Percentiles rank a stretch among this genome's conserved stretches.
phyloP scores from a whole-genome alignment of 1,139 yeast species.

The Geotrichum europaeum region DNA sequence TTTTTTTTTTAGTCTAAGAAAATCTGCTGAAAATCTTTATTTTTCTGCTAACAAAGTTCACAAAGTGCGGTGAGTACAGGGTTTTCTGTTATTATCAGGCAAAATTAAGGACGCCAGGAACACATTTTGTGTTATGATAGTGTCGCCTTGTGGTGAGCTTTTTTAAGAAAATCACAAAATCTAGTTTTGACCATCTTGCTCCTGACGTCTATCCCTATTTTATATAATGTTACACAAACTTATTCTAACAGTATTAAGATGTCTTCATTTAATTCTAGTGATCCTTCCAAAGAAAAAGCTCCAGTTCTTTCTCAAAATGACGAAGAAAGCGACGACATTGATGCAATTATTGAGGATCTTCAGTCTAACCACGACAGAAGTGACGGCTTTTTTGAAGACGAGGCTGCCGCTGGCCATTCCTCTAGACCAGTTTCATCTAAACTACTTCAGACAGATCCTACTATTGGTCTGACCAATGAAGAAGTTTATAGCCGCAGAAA shows the following conservation, averaged over 20 bases:
- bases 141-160: too few species aligned
- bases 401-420: conserved; percentile 37
- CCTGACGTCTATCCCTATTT: background rate
- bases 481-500: conserved; percentile 84
- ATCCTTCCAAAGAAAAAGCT: conserved; percentile 40
- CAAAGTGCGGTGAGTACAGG: too few species aligned
- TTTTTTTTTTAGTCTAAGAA: too few species aligned
- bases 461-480: conserved; percentile 70
- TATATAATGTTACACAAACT: background rate
- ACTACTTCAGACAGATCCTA: conserved; percentile 78
- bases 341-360: conserved; percentile 79
- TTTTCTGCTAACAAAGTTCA: too few species aligned
- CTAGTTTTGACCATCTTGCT: background rate
- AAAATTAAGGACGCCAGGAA: too few species aligned
- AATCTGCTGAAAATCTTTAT: too few species aligned
- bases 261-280: conserved; percentile 13
- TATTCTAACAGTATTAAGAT: background rate
- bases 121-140: too few species aligned
- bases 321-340: conserved; percentile 79
- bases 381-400: conserved; percentile 52
- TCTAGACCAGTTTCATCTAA: conserved; percentile 82
- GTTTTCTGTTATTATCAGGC: too few species aligned
- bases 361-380: conserved; percentile 68
- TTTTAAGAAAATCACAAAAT: background rate
- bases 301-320: conserved; percentile 42